Evolutionary conservation across 2,329 filamentous ascomycete species (phyloP).

Genomic region (Fusarium albidum): DNA sequence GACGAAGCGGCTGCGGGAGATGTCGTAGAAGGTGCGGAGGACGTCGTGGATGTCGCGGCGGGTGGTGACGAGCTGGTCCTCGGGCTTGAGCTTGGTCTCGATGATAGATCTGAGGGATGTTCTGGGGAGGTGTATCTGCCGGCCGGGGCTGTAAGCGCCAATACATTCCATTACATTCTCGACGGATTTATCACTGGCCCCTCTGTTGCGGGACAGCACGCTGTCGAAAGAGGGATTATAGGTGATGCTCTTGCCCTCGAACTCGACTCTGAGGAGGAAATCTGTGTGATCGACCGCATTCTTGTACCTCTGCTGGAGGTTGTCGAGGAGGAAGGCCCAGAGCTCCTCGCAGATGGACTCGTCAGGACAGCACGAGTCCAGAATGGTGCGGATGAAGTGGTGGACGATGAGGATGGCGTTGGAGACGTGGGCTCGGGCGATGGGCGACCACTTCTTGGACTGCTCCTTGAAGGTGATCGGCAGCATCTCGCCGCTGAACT

Average conservation of each 20-base stretch:
- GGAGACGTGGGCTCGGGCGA: conserved; percentile 59
- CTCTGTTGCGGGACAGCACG: background rate
- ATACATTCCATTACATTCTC: background rate
- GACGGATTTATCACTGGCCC: background rate
- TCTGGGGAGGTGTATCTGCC: too few species aligned
- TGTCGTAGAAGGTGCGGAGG: conserved; percentile 68
- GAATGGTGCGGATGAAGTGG: conserved; percentile 55
- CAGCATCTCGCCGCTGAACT: conserved; percentile 52
- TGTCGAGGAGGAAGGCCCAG: conserved; percentile 53
- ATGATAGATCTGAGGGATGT: background rate
- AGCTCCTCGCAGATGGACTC: conserved; percentile 52
- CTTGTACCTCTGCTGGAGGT: conserved; percentile 55
- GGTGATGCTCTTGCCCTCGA: conserved; percentile 34
- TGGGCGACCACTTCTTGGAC: conserved; percentile 58
- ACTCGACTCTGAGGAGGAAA: conserved; percentile 55
- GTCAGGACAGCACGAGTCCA: conserved; percentile 56
- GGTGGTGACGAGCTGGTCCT: conserved; percentile 44
- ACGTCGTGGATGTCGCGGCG: conserved; percentile 67
- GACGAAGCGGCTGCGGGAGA: conserved; percentile 67
- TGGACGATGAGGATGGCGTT: conserved; percentile 62
- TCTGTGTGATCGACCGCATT: conserved; percentile 56
- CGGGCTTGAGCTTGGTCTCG: background rate
- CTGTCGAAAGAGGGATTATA: conserved; percentile 28
- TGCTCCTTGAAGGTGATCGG: conserved; percentile 60
- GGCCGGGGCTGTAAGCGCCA: background rate